Conservation (phyloP, 1,284 basidiomycete species). For the Ustilago esculenta region DNA sequence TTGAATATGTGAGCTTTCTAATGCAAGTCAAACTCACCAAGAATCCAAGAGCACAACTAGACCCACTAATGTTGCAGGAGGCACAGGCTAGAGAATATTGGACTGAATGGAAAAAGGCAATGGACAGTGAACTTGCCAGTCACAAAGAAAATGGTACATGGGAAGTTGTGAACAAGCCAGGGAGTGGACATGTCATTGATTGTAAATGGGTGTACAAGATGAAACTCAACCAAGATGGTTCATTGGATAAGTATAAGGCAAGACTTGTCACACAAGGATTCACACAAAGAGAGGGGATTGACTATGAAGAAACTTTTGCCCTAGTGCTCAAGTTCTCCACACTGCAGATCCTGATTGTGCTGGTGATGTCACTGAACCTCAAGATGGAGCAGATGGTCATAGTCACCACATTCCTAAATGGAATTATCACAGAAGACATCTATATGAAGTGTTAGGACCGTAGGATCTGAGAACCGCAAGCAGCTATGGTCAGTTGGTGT, state of each 20-base stretch:
- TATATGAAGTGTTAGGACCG: too few species aligned
- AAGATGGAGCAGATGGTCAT: too few species aligned
- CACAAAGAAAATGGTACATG: constrained; percentile 61
- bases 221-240: constrained; percentile 67
- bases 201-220: constrained; percentile 68
- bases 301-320: constrained; percentile 70
- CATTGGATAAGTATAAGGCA: constrained; percentile 67
- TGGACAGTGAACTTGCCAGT: constrained; percentile 62
- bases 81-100: too few species aligned
- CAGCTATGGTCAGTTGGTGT: too few species aligned
- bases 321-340: constrained; percentile 68
- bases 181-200: constrained; percentile 56
- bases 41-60: too few species aligned
- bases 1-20: too few species aligned
- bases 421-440: too few species aligned
- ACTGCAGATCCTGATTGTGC: constrained; percentile 24
- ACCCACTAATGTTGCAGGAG: too few species aligned
- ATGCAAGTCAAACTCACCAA: too few species aligned
- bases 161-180: constrained; percentile 51
- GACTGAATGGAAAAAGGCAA: constrained; percentile 61
- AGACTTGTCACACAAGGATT: constrained; percentile 70
- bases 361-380: too few species aligned
- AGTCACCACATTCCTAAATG: too few species aligned
- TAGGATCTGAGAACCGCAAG: too few species aligned
- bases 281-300: constrained; percentile 68